These are phyloP conservation scores for Podaxis sp. DNA, from an alignment of 768 basidiomycete genomes.

Conservation along the genomic window DNA sequence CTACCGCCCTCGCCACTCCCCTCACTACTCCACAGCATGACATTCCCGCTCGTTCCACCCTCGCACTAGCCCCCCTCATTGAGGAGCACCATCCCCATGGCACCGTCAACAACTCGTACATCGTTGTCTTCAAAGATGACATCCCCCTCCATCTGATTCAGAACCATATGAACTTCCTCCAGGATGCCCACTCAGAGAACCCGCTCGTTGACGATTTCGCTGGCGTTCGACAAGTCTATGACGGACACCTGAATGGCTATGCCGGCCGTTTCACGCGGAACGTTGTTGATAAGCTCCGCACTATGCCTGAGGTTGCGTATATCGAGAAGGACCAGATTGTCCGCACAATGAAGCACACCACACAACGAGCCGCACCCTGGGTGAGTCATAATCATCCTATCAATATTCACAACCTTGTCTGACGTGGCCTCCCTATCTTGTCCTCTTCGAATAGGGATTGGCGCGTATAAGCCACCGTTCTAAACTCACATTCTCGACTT, in stretches of 20 bases:
- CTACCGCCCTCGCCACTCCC: slow-evolving; percentile 37
- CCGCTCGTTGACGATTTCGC: slow-evolving; percentile 44
- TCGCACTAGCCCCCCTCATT: slow-evolving; percentile 58
- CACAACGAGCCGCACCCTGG: slow-evolving; percentile 81
- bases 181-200: slow-evolving; percentile 53
- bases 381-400: slow-evolving; percentile 36
- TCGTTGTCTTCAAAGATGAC: slow-evolving; percentile 82
- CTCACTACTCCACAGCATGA: slow-evolving; percentile 41
- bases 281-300: slow-evolving; percentile 72
- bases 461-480: slow-evolving; percentile 89
- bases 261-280: slow-evolving; percentile 70
- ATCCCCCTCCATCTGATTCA: slow-evolving; percentile 50
- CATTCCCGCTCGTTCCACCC: slow-evolving; percentile 33
- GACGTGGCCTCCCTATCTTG: slow-evolving; percentile 7
- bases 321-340: slow-evolving; percentile 95
- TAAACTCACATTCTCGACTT: slow-evolving; percentile 73
- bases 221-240: slow-evolving; percentile 74
- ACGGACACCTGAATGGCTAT: slow-evolving; percentile 71
- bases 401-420: slow-evolving; percentile 3
- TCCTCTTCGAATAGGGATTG: slow-evolving; percentile 61
- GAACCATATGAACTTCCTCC: slow-evolving; percentile 78
- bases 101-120: slow-evolving; percentile 87
- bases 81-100: slow-evolving; percentile 62
- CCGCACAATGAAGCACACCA: slow-evolving; percentile 48
- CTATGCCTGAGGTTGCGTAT: slow-evolving; percentile 86